These are phyloP conservation scores for Oryza rufipogon DNA, from an alignment of 176 grass and related monocot species.

Conservation along the genomic window DNA sequence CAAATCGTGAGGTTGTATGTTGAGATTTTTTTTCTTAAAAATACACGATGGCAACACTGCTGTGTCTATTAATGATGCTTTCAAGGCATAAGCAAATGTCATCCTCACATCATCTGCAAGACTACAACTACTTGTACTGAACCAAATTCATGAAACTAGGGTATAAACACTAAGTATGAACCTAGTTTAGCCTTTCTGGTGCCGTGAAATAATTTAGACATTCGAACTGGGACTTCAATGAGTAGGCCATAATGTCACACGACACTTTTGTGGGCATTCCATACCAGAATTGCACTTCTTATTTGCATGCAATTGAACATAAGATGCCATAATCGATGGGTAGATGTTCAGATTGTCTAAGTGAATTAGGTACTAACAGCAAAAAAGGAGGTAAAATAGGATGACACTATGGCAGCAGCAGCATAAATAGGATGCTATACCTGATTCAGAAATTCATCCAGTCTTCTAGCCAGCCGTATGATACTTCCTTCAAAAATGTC, in stretches of 20 bases:
- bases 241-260: background rate
- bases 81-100: background rate
- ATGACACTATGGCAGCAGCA: too few species aligned
- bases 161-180: background rate
- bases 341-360: background rate
- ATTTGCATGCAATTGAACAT: background rate
- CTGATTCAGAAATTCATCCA: constrained; percentile 99
- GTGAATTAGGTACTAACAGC: constrained; percentile 12
- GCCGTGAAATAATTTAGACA: background rate
- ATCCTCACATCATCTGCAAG: background rate
- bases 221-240: constrained; percentile 9
- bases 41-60: background rate
- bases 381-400: constrained; percentile 6
- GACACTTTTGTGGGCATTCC: constrained; percentile 9
- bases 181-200: constrained; percentile 9
- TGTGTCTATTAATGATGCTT: constrained; percentile 2
- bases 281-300: background rate
- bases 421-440: constrained; percentile 38
- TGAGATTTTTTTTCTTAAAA: background rate
- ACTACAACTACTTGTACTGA: background rate
- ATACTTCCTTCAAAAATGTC: constrained; percentile 98
- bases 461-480: constrained; percentile 85
- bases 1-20: background rate
- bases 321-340: background rate
- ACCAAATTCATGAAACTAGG: background rate